Conservation (phyloP, 805 yeast genomes). For the Myxozyma udenii region DNA sequence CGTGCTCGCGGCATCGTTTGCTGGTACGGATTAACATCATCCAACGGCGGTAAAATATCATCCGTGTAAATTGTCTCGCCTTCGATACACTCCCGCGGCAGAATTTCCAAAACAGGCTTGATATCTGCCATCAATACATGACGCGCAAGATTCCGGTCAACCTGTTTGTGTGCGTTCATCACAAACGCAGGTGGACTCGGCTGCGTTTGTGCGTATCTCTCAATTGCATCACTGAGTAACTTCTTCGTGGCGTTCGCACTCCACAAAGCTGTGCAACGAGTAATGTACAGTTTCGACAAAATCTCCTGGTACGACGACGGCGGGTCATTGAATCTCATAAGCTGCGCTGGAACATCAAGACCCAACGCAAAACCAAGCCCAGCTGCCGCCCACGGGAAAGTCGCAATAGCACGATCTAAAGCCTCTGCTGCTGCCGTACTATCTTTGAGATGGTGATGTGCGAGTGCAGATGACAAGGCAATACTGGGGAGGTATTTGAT, state of each 20-base stretch:
- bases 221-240: conserved; percentile 16
- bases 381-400: conserved; percentile 58
- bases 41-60: conserved; percentile 33
- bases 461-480: conserved; percentile 62
- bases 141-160: conserved; percentile 30
- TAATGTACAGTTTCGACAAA: conserved; percentile 26
- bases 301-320: conserved; percentile 29
- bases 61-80: conserved; percentile 31
- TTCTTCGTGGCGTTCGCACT: conserved; percentile 17
- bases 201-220: conserved; percentile 1
- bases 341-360: conserved; percentile 16
- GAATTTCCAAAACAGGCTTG: conserved; percentile 23
- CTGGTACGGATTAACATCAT: conserved; percentile 30
- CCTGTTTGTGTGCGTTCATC: conserved; percentile 5
- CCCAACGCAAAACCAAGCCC: conserved; percentile 49
- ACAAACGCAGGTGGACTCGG: conserved; percentile 13
- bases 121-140: conserved; percentile 33
- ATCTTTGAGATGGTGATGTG: conserved; percentile 46
- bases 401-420: conserved; percentile 50
- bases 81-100: conserved; percentile 28
- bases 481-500: conserved; percentile 74
- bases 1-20: conserved; percentile 3
- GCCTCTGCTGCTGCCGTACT: conserved; percentile 47
- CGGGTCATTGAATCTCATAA: conserved; percentile 19
- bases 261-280: conserved; percentile 32